Evolutionary conservation across 2,329 filamentous ascomycete species (phyloP), one percentile per base, ranked within the genome.

Genomic region (Aspergillus terreus): DNA sequence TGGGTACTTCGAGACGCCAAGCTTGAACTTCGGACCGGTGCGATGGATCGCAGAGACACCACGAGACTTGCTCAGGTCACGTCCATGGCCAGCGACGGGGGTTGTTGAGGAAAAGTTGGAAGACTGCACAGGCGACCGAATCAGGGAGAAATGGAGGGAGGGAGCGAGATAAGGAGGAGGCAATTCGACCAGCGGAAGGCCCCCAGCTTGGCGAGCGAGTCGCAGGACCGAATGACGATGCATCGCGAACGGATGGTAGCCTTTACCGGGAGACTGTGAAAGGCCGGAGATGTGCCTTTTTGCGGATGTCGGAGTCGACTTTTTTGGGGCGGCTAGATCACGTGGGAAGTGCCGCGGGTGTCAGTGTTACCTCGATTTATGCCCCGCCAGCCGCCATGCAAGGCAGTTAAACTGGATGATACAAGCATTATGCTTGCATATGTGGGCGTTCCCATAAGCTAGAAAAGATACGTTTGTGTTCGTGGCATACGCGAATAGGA

Each of bases 41-140:
- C 87, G 81, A 59, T 88, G 85, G 51, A 95, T 79, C 21, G 85
- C 87, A 50, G 90, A 96, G 47, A 96, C 83, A 42, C 91, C 92
- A 55, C 94, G 87, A 55, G 83, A 76, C 58, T 81, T 85, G 77
- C 90, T 96, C 74, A 83, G 83, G 76, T 96, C 92, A 66, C 84
- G 83, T 70, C 77, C 74, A 59, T 62, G 77, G 60, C 73, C 76
- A 57, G 70, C 57, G 72, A 72, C 47, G 50, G 63, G 62, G 58
- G 81, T 80, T 52, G 82, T 85, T 46, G 84, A 82, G 40, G 71
- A 71, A 70, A 84, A 80, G 57, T 67, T 67, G 53, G 64, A 64
- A 58, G 64, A 61, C 55, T 71, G 69, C 51, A 61, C 54, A 49
- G 64, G 53, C 42, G 63, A 63, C 35, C 63, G 60, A 59, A 57